phyloP scores from a whole-genome alignment of 176 grass and related monocot genomes.

The Melocanna baccifera region DNA sequence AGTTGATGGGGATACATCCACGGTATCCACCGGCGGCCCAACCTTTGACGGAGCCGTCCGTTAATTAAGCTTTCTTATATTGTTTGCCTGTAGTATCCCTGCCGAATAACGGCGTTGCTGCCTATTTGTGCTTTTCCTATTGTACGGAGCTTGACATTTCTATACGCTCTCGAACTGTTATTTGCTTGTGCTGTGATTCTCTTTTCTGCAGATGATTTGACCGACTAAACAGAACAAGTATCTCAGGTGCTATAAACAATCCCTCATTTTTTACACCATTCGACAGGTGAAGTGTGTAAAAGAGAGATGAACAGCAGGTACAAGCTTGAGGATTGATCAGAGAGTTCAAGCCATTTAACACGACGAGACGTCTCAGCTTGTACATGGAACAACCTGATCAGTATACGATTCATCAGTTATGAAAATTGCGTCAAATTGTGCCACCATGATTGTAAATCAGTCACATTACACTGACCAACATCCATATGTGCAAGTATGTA shows the following conservation, averaged over 20 bases:
- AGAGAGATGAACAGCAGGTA: too few species aligned
- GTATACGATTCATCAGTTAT: too few species aligned
- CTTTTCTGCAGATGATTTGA: constrained; percentile 2
- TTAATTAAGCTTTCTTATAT: background rate
- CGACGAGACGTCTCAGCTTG: too few species aligned
- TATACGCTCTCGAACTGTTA: background rate
- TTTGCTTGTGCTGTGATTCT: background rate
- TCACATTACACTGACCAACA: background rate
- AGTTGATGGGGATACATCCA: background rate
- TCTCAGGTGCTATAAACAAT: too few species aligned
- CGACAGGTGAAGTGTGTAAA: too few species aligned
- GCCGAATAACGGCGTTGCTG: background rate
- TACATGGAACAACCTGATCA: too few species aligned
- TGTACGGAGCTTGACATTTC: background rate
- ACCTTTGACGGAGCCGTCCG: constrained; percentile 23
- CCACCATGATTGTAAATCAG: background rate
- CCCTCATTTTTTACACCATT: too few species aligned
- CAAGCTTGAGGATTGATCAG: too few species aligned
- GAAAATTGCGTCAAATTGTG: too few species aligned
- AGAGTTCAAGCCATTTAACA: too few species aligned
- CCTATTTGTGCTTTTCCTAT: background rate
- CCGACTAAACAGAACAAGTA: background rate
- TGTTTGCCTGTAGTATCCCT: background rate
- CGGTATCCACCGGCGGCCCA: background rate
- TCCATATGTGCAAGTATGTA: background rate